Conservation (phyloP, 192 early-diverging fungal species). For the Backusella mclennaniae region DNA sequence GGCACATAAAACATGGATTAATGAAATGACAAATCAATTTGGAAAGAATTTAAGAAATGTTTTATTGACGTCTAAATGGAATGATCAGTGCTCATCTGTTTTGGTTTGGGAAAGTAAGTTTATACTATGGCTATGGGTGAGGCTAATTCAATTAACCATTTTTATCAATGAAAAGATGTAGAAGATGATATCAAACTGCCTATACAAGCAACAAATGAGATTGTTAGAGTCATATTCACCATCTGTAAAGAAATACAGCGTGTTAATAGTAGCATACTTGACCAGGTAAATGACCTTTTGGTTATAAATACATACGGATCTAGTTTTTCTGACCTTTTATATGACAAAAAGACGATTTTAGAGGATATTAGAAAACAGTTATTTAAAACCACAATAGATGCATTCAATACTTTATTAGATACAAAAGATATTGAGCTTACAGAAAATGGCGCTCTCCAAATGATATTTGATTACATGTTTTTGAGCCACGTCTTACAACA, state of each 20-base stretch:
- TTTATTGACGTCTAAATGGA: slow-evolving; percentile 38
- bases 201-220: slow-evolving; percentile 36
- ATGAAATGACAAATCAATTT: slow-evolving; percentile 20
- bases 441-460: slow-evolving; percentile 58
- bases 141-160: not conserved
- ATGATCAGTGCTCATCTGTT: slow-evolving; percentile 37
- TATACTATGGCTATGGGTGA: not conserved
- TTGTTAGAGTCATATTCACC: slow-evolving; percentile 43
- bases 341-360: slow-evolving; percentile 13
- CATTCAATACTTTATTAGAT: not conserved
- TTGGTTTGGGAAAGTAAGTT: slow-evolving; percentile 52
- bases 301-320: not conserved
- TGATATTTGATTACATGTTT: slow-evolving; percentile 64
- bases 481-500: slow-evolving; percentile 48
- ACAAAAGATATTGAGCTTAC: slow-evolving; percentile 18
- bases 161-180: slow-evolving; percentile 1
- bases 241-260: slow-evolving; percentile 46
- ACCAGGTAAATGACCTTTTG: slow-evolving; percentile 40
- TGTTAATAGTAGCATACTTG: slow-evolving; percentile 41
- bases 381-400: not conserved
- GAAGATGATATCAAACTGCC: slow-evolving; percentile 36
- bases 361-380: not conserved
- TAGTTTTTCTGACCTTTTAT: not conserved
- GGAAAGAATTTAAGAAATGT: slow-evolving; percentile 23
- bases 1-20: slow-evolving; percentile 47